A percentile compares a stretch with the other conserved stretches of the same genome.
phyloP scores from a whole-genome alignment of 1,139 yeast genomes.

The Hemisphaericaspora subhashii region DNA sequence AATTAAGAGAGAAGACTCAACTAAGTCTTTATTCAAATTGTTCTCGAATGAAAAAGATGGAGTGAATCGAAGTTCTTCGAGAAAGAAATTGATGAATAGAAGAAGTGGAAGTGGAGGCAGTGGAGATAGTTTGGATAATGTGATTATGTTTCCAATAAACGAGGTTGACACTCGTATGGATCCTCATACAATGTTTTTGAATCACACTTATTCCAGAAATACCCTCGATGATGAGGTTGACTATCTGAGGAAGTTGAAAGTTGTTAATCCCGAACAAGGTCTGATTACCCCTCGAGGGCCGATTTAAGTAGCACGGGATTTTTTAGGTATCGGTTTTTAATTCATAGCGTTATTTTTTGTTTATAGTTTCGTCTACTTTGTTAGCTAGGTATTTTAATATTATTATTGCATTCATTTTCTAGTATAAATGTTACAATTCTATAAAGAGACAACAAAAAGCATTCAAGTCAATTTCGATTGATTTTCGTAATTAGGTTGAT shows the following conservation, averaged over 20 bases:
- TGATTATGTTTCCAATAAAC: constrained; percentile 39
- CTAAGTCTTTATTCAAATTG: constrained; percentile 34
- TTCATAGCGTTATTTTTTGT: background rate
- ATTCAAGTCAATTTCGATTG: constrained; percentile 17
- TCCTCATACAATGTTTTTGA: constrained; percentile 63
- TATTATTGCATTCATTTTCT: background rate
- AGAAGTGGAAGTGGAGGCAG: constrained; percentile 10
- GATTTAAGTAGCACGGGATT: background rate
- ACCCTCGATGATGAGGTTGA: constrained; percentile 75
- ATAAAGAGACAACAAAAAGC: background rate
- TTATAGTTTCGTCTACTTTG: background rate
- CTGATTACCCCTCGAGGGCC: background rate
- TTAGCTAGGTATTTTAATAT: background rate
- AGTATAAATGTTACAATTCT: background rate
- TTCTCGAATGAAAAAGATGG: constrained; percentile 27
- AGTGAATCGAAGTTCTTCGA: constrained; percentile 32
- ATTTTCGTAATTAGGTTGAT: constrained; percentile 62
- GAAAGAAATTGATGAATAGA: constrained; percentile 28
- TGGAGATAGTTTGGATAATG: constrained; percentile 1
- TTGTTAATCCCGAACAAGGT: constrained; percentile 57
- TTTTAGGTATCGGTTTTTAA: background rate
- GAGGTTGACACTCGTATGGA: constrained; percentile 72
- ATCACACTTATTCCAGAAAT: constrained; percentile 54
- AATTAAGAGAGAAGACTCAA: constrained; percentile 36
- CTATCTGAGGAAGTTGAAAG: constrained; percentile 67